Percentiles rank a stretch among this genome's conserved stretches.
Conservation (phyloP, 2,329 filamentous ascomycete genomes). For the Beauveria sp. region DNA sequence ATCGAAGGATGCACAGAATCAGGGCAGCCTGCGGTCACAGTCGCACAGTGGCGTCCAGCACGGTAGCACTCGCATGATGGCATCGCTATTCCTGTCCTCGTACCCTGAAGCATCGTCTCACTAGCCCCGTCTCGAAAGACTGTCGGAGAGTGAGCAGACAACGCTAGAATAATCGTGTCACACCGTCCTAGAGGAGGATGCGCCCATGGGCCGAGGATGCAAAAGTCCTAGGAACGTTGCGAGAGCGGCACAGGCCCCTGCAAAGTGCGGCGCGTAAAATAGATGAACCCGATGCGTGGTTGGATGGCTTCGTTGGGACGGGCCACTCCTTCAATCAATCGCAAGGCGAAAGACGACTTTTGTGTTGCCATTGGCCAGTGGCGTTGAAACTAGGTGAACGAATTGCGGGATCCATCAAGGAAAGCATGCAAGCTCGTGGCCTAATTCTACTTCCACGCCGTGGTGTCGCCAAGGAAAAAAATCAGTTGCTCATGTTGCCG, state of each 20-base stretch:
- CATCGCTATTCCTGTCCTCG: neutral
- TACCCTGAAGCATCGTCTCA: neutral
- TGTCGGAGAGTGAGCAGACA: neutral
- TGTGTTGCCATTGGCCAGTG: conserved; percentile 9
- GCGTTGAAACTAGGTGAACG: neutral
- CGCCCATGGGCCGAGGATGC: neutral
- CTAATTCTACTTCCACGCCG: neutral
- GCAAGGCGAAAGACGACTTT: neutral
- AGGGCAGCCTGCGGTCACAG: neutral
- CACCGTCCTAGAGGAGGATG: neutral
- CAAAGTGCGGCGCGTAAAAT: conserved; percentile 9
- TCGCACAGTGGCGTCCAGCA: neutral
- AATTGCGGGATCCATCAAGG: conserved; percentile 5
- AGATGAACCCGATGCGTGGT: conserved; percentile 6
- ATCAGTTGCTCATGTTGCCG: neutral
- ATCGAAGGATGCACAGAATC: neutral
- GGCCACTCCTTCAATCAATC: conserved; percentile 11
- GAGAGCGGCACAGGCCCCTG: neutral
- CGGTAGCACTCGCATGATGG: neutral
- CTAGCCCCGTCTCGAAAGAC: neutral
- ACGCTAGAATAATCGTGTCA: neutral
- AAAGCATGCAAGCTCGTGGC: neutral
- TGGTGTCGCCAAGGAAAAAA: neutral
- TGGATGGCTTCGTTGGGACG: conserved; percentile 6
- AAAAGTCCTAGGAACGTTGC: neutral